phyloP scores from a whole-genome alignment of 208 protist species.

The Trypanosoma lewisi region DNA sequence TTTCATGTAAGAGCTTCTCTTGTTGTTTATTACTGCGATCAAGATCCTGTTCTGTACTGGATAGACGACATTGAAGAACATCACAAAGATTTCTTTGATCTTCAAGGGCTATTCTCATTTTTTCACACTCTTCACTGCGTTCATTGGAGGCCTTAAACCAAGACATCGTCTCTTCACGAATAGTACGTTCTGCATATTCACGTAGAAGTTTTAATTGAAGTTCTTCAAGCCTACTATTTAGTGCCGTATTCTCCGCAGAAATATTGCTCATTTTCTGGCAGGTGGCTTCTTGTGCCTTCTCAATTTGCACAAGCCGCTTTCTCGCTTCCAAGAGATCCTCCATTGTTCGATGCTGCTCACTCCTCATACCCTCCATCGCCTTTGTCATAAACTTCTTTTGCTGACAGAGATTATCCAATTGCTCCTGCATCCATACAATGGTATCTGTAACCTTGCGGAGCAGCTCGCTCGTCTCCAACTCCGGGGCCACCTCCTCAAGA shows the following conservation, averaged over 20 bases:
- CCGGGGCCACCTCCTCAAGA: conserved; percentile 19
- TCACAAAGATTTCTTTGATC: conserved; percentile 43
- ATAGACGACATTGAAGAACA: conserved; percentile 36
- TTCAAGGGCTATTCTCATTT: conserved; percentile 35
- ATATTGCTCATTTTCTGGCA: not conserved
- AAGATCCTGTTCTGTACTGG: conserved; percentile 43
- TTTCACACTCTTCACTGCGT: conserved; percentile 35
- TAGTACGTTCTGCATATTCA: conserved; percentile 32
- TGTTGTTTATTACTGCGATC: conserved; percentile 31
- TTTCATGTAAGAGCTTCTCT: conserved; percentile 23
- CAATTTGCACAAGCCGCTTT: conserved; percentile 14
- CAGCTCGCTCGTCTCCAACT: conserved; percentile 21
- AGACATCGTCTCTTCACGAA: conserved; percentile 41
- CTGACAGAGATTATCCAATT: conserved; percentile 20
- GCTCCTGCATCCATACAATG: conserved; percentile 28
- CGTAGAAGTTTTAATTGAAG: conserved; percentile 36
- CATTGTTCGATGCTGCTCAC: conserved; percentile 26
- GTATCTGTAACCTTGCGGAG: conserved; percentile 22
- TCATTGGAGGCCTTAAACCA: conserved; percentile 30
- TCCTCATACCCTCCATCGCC: conserved; percentile 20
- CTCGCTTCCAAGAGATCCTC: conserved; percentile 25
- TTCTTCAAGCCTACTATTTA: conserved; percentile 24
- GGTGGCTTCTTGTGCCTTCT: conserved; percentile 8
- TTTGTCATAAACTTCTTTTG: conserved; percentile 13
- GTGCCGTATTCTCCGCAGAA: conserved; percentile 13